Evolutionary conservation across 768 basidiomycete genomes (phyloP).

Genomic region (Amanita rubescens): DNA sequence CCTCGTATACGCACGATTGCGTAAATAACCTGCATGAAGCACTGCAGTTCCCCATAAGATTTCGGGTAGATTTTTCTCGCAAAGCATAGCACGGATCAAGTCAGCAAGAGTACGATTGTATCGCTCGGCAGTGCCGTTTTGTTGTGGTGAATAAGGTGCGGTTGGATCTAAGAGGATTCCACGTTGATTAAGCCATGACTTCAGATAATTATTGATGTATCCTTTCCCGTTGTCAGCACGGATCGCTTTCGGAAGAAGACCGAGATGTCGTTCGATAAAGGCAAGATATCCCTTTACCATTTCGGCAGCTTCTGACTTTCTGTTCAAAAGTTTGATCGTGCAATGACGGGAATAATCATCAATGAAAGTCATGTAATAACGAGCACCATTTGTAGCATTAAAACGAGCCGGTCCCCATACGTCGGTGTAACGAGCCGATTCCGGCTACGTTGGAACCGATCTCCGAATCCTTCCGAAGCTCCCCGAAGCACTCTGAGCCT

Average conservation of each 20-base stretch:
- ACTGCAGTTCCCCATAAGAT: conserved; percentile 21
- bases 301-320: background rate
- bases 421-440: too few species aligned
- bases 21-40: conserved; percentile 16
- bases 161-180: background rate
- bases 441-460: too few species aligned
- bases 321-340: background rate
- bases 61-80: conserved; percentile 14
- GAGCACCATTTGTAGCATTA: background rate
- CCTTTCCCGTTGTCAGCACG: background rate
- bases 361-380: background rate
- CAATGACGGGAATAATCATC: background rate
- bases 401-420: background rate
- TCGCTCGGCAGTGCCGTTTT: conserved; percentile 11
- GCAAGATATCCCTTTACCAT: background rate
- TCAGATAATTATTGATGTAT: background rate
- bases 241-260: background rate
- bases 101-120: conserved; percentile 18
- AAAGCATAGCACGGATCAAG: conserved; percentile 15
- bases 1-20: conserved; percentile 10
- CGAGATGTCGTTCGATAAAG: background rate
- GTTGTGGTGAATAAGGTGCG: conserved; percentile 7
- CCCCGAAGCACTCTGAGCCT: too few species aligned
- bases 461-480: too few species aligned
- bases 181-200: background rate